Evolutionary conservation across 176 grass and related monocot genomes (phyloP), one percentile per base, ranked within the genome.

Genomic region (Avena sativa): DNA sequence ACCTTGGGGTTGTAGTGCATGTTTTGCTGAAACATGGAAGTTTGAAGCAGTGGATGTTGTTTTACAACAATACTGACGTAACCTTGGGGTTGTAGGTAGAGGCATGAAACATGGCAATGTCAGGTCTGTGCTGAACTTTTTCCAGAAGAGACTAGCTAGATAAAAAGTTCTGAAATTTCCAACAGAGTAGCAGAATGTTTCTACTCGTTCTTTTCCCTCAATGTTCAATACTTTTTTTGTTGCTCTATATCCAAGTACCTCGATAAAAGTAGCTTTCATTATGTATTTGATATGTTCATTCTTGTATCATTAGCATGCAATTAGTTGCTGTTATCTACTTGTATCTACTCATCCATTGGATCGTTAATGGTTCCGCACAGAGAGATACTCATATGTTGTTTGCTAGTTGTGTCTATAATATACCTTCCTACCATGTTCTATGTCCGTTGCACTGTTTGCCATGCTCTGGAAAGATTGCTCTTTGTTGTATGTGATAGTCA

Each of bases 81-180:
- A 97, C 76, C 84, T 97, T 23, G 91, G 92, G 61, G 83, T 95
- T 23, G 91, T 93, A 20, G 95, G 95, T 9, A 88, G 92, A 90
- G 92, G 95, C 2, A 71, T 97, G 12, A 97, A 94, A 34, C 82
- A 92, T 47, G 89, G 91, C 70, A 91, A 67, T n/a, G 78, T 86
- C 32, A 90, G 79, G 62, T 89, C 44, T 12, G 38, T 65, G 82
- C 56, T 10, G 88, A 92, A 73, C 78, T 71, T n/a, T 19, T 58
- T 17, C 16, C 46, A 0, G 92, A 95, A 95, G 63, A 92, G 79
- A 36, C 68, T 57, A 21, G 59, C 50, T 38, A 69, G 66, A 40
- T 69, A 69, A 16, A 4, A 19, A 40, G 30, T 69, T 67, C 12
- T 40, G 66, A 40, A 69, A 40, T 69, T 69, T 6, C 66, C 66